phyloP scores from a whole-genome alignment of 306 rosid genomes.

The Pyrus bretschneideri region DNA sequence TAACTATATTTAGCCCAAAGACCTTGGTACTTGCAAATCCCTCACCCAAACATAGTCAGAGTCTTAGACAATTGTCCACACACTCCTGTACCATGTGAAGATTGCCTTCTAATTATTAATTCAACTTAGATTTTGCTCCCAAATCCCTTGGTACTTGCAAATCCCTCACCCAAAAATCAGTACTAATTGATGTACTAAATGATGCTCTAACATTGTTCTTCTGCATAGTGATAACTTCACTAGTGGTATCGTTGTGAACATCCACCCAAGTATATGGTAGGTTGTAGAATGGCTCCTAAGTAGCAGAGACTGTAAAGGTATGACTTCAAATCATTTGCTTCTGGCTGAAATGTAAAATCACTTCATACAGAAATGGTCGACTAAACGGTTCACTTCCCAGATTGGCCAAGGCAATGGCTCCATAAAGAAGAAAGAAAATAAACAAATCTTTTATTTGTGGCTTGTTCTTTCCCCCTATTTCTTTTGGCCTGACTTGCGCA shows the following conservation, averaged over 20 bases:
- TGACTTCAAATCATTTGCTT: not conserved
- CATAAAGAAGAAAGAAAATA: not conserved
- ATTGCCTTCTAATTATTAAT: not conserved
- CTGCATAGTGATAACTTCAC: not conserved
- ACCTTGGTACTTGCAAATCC: no score
- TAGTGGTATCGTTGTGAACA: not conserved
- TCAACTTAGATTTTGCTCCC: not conserved
- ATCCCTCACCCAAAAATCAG: not conserved
- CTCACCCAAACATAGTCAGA: not conserved
- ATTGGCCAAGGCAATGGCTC: not conserved
- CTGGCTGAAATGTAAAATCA: not conserved
- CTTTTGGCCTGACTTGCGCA: not conserved
- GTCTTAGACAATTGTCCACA: not conserved
- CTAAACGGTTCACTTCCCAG: not conserved
- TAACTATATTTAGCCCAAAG: no score
- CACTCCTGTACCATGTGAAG: not conserved
- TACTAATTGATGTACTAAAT: not conserved
- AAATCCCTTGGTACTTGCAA: no score
- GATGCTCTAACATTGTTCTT: not conserved
- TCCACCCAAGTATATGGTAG: not conserved
- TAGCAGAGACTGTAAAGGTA: not conserved
- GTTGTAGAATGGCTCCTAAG: not conserved
- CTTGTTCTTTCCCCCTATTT: no score
- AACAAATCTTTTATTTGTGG: not conserved
- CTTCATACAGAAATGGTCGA: not conserved